Evolutionary conservation across 2,329 filamentous ascomycete genomes (phyloP).

Genomic region (Ascochyta viciae-villosae): DNA sequence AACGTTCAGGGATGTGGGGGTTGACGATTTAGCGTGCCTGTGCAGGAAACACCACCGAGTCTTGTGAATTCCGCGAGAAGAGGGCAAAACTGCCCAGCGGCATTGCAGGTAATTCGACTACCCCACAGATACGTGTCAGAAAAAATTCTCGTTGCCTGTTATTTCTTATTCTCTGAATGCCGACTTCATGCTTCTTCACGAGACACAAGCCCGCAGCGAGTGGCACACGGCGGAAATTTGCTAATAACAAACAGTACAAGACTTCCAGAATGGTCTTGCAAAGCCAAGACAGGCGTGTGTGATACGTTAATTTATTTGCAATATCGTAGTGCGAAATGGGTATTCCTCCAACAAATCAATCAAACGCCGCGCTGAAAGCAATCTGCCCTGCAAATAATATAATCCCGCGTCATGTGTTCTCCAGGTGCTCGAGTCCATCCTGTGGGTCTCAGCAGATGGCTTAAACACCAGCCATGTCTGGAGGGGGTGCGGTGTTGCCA

Average conservation of each 20-base stretch:
- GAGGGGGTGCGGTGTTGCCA: conserved; percentile 40
- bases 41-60: conserved; percentile 9
- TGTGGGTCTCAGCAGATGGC: background rate
- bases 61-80: background rate
- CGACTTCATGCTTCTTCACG: no score
- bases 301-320: background rate
- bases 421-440: no score
- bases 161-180: no score
- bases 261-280: background rate
- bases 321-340: background rate
- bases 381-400: background rate
- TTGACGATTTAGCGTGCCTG: background rate
- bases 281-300: background rate
- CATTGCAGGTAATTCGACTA: background rate
- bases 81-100: background rate
- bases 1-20: conserved; percentile 6
- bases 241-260: no score
- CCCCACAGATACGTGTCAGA: background rate
- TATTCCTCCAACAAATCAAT: background rate
- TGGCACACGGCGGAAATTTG: no score
- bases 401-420: background rate
- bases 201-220: no score
- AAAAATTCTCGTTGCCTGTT: no score
- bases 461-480: conserved; percentile 51
- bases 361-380: conserved; percentile 16